A percentile compares a stretch with the other conserved stretches of the same genome.
These are phyloP conservation scores for Cudoniella acicularis DNA, from an alignment of 495 filamentous ascomycete species.

Conservation along the genomic window DNA sequence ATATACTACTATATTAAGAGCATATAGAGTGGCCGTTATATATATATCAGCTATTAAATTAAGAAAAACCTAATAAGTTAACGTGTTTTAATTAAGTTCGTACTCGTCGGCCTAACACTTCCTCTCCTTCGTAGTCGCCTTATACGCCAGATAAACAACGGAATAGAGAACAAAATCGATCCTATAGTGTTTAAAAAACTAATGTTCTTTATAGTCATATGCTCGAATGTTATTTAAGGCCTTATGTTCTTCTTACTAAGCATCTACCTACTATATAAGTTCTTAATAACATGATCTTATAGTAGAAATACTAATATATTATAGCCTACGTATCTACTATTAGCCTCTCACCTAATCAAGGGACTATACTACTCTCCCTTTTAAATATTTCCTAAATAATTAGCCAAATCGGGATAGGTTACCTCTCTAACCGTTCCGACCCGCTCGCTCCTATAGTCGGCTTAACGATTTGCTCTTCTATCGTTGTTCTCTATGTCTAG, in stretches of 20 bases:
- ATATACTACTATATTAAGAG: conserved; percentile 34
- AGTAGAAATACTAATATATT: no score
- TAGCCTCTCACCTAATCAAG: no score
- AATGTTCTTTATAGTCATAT: conserved; percentile 8
- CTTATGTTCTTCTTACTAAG: conserved; percentile 21
- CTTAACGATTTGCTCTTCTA: no score
- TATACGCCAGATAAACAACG: background rate
- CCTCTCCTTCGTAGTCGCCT: background rate
- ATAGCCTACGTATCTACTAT: no score
- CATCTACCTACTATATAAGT: conserved; percentile 13
- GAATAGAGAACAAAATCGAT: conserved; percentile 1
- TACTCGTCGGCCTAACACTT: conserved; percentile 3
- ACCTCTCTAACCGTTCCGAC: no score
- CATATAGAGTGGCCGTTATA: conserved; percentile 27
- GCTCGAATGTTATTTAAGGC: conserved; percentile 22
- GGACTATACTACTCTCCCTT: no score
- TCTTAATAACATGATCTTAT: no score
- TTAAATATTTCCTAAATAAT: no score
- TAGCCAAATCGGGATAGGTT: no score
- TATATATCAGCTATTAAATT: background rate
- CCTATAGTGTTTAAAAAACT: conserved; percentile 6
- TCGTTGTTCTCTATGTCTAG: no score
- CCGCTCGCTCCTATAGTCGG: no score
- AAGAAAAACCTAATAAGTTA: background rate
- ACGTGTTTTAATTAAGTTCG: background rate